Evolutionary conservation across 164 flowering plant species (phyloP).

Genomic region (Hamamelis virginiana): DNA sequence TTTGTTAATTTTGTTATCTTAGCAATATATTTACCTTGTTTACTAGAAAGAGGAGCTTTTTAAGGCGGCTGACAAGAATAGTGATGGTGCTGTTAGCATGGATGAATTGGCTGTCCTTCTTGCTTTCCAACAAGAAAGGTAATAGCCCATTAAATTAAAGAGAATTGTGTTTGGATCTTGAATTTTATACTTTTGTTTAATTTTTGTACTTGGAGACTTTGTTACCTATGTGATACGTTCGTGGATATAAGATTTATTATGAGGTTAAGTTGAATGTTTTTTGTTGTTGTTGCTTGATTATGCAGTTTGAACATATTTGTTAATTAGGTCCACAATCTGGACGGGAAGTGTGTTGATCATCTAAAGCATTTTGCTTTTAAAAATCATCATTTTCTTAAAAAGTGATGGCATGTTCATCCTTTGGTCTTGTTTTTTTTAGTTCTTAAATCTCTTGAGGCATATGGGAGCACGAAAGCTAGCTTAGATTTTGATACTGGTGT

Average conservation of each 20-base stretch:
- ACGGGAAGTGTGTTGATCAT: too few species aligned
- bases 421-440: too few species aligned
- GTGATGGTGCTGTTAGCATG: slow-evolving; percentile 85
- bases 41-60: slow-evolving; percentile 89
- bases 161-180: slow-evolving; percentile 1
- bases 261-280: too few species aligned
- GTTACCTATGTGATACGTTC: not conserved
- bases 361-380: too few species aligned
- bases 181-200: not conserved
- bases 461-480: too few species aligned
- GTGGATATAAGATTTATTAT: not conserved
- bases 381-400: too few species aligned
- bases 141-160: slow-evolving; percentile 19
- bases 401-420: too few species aligned
- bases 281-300: too few species aligned
- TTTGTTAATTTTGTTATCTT: slow-evolving; percentile 12
- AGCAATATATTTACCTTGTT: slow-evolving; percentile 20
- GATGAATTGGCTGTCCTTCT: slow-evolving; percentile 91
- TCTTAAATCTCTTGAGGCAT: too few species aligned
- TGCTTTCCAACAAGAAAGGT: slow-evolving; percentile 84
- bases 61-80: slow-evolving; percentile 73
- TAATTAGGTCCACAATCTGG: too few species aligned
- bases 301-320: too few species aligned
- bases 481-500: too few species aligned
- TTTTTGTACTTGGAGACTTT: not conserved